Base-by-base conservation (phyloP, 2,329 filamentous ascomycete genomes). In the Aspergillus chevalieri region DNA sequence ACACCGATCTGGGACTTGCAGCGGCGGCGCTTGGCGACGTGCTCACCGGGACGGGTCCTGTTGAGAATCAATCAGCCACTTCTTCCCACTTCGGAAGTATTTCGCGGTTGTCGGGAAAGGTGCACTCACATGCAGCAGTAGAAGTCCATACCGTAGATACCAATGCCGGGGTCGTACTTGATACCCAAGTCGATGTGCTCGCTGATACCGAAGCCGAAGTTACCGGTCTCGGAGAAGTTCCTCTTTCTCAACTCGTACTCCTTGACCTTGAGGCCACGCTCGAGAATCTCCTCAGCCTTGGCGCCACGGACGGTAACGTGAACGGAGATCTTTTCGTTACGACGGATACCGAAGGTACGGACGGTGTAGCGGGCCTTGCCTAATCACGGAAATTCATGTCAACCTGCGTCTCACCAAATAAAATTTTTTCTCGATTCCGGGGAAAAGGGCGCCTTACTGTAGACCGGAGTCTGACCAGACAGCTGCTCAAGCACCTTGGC, bases 241-340 rank as follows among this genome's bases (percentile, higher is more conserved):
- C 88, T 87, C 85, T 93, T 95, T 80, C 89, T 87, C 70, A 98
- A 83, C 79, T 98, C 93, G 82, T 98, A 98, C 81, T 98, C 93
- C 90, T 98, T 98, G 85, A 98, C 93, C 87, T 98, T 98, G 75
- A 98, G 87, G 75, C 93, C 93, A 84, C 93, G 92, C 89, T 98
- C 93, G 73, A 98, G 87, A 72, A 98, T 98, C 81, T 98, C 93
- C 85, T 98, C 93, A 59, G 93, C 93, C 87, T 89, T 96, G 78
- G 93, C 91, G 73, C 93, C 93, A 75, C 93, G 93, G 80, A 98
- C 91, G 73, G 93, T 98, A 74, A 98, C 93, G 83, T 98, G 93
- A 66, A 98, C 93, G 64, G 93, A 81, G 73, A 98, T 98, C 88
- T 96, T 97, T 78, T 98, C 93, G 87, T 98, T 98, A 90, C 93